Percentiles rank a stretch among this genome's conserved stretches.
These are phyloP conservation scores for Phytopythium sindhum DNA, from an alignment of 352 stramenopile genomes.

Conservation along the genomic window DNA sequence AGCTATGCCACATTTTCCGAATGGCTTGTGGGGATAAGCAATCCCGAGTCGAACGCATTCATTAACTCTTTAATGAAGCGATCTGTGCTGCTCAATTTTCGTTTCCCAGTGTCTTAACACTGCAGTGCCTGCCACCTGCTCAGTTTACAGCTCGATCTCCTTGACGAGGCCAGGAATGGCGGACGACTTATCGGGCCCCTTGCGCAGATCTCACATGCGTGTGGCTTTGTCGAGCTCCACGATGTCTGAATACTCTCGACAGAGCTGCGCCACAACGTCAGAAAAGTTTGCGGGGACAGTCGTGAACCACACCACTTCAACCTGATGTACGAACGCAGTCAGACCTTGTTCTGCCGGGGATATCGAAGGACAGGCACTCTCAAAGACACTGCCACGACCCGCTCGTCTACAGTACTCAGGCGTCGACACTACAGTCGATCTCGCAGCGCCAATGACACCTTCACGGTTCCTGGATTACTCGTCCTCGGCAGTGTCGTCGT, in stretches of 20 bases:
- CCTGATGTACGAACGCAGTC: neutral
- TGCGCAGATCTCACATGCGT: constrained; percentile 52
- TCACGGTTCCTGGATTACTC: neutral
- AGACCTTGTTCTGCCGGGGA: neutral
- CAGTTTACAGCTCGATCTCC: constrained; percentile 41
- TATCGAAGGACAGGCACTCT: neutral
- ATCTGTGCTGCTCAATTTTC: too few species aligned
- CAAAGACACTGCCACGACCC: neutral
- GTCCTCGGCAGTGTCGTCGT: constrained; percentile 18
- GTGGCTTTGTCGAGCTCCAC: constrained; percentile 37
- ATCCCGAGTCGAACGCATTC: too few species aligned
- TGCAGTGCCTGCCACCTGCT: neutral
- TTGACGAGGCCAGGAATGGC: constrained; percentile 42
- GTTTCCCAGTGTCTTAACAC: too few species aligned
- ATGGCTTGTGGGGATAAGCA: too few species aligned
- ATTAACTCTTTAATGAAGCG: too few species aligned
- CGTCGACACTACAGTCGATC: neutral
- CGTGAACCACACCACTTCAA: too few species aligned
- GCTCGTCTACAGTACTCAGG: neutral
- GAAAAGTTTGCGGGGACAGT: too few species aligned
- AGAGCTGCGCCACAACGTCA: too few species aligned
- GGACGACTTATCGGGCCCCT: constrained; percentile 43
- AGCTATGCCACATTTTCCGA: too few species aligned
- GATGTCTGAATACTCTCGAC: constrained; percentile 36
- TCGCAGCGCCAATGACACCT: neutral